Evolutionary conservation across 2,329 filamentous ascomycete genomes (phyloP).

Genomic region (Penicillium capsulatum): DNA sequence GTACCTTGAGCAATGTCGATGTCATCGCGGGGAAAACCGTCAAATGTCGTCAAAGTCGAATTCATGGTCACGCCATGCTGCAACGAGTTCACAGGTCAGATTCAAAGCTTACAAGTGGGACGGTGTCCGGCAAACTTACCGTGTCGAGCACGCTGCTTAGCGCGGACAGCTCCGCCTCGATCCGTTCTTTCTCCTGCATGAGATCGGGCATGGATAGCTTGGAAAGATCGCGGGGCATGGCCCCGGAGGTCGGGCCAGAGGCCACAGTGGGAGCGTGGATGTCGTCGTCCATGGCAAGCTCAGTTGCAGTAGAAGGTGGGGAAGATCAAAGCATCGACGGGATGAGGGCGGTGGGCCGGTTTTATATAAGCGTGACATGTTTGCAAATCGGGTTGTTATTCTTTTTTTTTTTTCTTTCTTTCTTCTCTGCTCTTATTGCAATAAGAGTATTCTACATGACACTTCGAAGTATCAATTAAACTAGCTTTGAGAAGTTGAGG

Average conservation of each 20-base stretch:
- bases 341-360: slow-evolving; percentile 13
- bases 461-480: no score
- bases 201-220: slow-evolving; percentile 73
- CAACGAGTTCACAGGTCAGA: background rate
- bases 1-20: slow-evolving; percentile 92
- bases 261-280: slow-evolving; percentile 67
- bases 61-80: slow-evolving; percentile 93
- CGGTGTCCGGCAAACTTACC: slow-evolving; percentile 49
- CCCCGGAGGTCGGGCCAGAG: slow-evolving; percentile 68
- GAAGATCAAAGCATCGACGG: slow-evolving; percentile 16
- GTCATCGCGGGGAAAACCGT: slow-evolving; percentile 89
- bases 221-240: slow-evolving; percentile 56
- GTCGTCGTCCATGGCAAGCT: slow-evolving; percentile 59
- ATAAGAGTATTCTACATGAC: no score
- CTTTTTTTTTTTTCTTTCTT: slow-evolving; percentile 7
- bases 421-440: no score
- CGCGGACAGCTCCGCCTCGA: slow-evolving; percentile 83
- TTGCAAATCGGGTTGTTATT: no score
- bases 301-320: slow-evolving; percentile 40
- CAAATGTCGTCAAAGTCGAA: slow-evolving; percentile 76
- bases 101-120: slow-evolving; percentile 1
- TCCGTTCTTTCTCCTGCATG: slow-evolving; percentile 73
- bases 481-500: no score
- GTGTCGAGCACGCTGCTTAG: slow-evolving; percentile 83
- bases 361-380: slow-evolving; percentile 21